Base-by-base conservation (phyloP, 257 asterid genomes). In the Nicotiana tabacum region DNA sequence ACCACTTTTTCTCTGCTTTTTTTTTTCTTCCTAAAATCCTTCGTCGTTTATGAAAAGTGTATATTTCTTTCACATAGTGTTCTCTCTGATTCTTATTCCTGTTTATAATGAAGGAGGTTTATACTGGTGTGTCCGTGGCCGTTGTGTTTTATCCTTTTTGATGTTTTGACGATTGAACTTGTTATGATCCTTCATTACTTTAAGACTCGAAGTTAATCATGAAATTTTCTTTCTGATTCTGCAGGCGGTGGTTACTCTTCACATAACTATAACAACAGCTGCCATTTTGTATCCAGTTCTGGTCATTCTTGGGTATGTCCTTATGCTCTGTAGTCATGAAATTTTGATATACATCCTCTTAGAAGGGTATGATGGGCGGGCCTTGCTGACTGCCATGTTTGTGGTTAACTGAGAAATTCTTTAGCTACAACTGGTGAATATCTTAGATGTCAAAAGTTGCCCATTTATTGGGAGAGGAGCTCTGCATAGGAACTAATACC, bases 161-260 rank as follows among this genome's bases (percentile, higher is more conserved):
- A 74, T 48, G 79, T 46, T 74, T 74, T 74, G 79, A 74, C 62
- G 13, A 48, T 48, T 53, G 57, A 53, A 53, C 17, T 53, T 24
- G 51, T 48, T 48, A 27, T 46, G 80, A 74, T 74, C 27, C 79
- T 48, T 29, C 51, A 48, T 11, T 74, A 72, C 39, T 74, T 15
- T 13, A 24, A 48, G 10, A 17, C 11, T 67, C 3, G 1, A 30
- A 67, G 48, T 37, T 64, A 4, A 68, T 64, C 77, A 57, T 12
- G 18, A 74, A 16, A 70, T 0, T 21, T 46, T 21, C 72, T 84
- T 46, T 39, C 27, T 46, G 37, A 58, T 87, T 39, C 85, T 89
- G 88, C 97, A 95, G 98, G 97, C 85, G 85, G 97, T 90, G 17
- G 87, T 96, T 86, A 83, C 82, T 64, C 93, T 91, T 88, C 98